phyloP scores from a whole-genome alignment of 768 basidiomycete genomes.

The Roridomyces roridus region DNA sequence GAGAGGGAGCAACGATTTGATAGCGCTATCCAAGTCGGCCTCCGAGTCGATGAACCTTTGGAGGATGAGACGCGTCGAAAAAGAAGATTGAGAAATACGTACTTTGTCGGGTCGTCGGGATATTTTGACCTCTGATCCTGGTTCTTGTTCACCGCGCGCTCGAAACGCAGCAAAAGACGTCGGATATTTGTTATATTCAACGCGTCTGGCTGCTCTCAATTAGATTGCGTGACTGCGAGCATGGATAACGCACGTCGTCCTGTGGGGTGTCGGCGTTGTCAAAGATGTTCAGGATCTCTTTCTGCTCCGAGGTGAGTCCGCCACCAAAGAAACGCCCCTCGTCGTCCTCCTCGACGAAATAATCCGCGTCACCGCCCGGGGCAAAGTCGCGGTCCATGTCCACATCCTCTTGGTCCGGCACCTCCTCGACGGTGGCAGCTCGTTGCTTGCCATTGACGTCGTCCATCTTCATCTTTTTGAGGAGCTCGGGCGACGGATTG shows the following conservation, averaged over 20 bases:
- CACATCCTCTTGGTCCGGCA: slow-evolving; percentile 54
- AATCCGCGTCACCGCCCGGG: slow-evolving; percentile 89
- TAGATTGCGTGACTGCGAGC: slow-evolving; percentile 13
- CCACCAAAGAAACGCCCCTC: slow-evolving; percentile 95
- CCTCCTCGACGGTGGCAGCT: slow-evolving; percentile 67
- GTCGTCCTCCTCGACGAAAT: slow-evolving; percentile 89
- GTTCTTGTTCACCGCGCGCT: slow-evolving; percentile 92
- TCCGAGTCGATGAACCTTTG: slow-evolving; percentile 98
- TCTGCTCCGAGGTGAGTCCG: slow-evolving; percentile 90
- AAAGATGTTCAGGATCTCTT: slow-evolving; percentile 95
- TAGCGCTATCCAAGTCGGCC: slow-evolving; percentile 87
- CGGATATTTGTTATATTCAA: slow-evolving; percentile 75
- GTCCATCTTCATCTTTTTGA: slow-evolving; percentile 80
- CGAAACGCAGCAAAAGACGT: slow-evolving; percentile 78
- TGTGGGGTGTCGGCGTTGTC: slow-evolving; percentile 61
- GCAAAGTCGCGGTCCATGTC: slow-evolving; percentile 61
- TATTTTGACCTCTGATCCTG: slow-evolving; percentile 97
- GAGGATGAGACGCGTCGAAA: slow-evolving; percentile 3
- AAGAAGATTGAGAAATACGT: background rate
- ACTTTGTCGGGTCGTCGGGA: slow-evolving; percentile 92
- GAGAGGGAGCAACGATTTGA: slow-evolving; percentile 88
- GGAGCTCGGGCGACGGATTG: slow-evolving; percentile 78
- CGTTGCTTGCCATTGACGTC: slow-evolving; percentile 37
- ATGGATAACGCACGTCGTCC: slow-evolving; percentile 64
- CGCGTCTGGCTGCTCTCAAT: slow-evolving; percentile 58